Percentiles rank a stretch among this genome's conserved stretches.
Conservation (phyloP, 306 rosid genomes). For the Rosa persica region DNA sequence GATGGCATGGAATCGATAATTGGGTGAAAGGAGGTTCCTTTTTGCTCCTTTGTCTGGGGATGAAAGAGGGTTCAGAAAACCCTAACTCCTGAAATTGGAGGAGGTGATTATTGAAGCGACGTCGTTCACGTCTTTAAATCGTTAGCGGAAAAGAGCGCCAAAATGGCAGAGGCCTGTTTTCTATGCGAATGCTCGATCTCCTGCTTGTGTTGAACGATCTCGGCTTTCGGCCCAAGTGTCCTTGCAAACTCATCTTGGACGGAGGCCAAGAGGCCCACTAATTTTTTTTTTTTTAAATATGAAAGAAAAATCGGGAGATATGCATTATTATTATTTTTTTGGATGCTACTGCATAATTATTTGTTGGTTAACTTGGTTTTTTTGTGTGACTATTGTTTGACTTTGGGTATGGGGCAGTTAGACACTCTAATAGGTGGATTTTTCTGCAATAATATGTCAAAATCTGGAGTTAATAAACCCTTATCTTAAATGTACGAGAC, state of each 20-base stretch:
- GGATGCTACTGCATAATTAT: neutral
- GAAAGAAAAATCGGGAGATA: too few species aligned
- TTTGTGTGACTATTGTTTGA: neutral
- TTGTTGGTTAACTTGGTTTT: neutral
- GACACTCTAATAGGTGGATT: neutral
- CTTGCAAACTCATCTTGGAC: neutral
- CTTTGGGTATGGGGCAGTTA: neutral
- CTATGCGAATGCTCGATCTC: too few species aligned
- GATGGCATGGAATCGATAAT: neutral
- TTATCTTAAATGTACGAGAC: neutral
- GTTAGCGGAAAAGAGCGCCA: neutral
- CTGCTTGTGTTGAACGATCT: too few species aligned
- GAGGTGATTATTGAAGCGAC: neutral
- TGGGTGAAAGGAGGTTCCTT: neutral
- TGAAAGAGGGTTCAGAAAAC: neutral
- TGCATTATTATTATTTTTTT: neutral
- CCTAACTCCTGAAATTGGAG: neutral
- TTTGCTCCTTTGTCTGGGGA: neutral
- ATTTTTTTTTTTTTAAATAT: too few species aligned
- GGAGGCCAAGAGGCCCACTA: neutral
- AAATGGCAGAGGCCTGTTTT: neutral
- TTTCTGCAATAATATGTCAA: neutral
- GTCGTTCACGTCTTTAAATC: neutral
- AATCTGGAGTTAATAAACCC: neutral
- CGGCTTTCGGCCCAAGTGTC: neutral